These are phyloP conservation scores for Prunus mongolica DNA, from an alignment of 306 rosid species.

Conservation along the genomic window DNA sequence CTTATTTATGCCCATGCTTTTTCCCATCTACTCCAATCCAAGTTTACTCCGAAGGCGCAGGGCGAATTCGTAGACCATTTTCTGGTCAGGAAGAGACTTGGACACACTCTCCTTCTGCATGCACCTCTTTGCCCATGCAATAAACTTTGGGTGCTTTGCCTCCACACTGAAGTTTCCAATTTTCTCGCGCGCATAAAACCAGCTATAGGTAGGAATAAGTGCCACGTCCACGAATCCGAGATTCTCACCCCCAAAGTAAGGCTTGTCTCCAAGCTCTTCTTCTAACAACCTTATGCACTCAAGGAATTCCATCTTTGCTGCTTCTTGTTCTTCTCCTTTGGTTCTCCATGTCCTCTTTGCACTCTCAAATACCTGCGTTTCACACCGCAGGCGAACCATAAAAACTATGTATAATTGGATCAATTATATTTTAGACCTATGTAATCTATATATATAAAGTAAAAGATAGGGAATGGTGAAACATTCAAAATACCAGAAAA, in stretches of 20 bases:
- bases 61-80: constrained; percentile 20
- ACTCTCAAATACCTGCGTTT: constrained; percentile 23
- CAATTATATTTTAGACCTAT: too few species aligned
- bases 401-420: too few species aligned
- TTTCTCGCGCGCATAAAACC: constrained; percentile 14
- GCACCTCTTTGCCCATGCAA: constrained; percentile 20
- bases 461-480: too few species aligned
- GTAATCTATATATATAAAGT: too few species aligned
- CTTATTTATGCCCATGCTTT: neutral
- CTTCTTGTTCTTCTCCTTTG: constrained; percentile 20
- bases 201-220: constrained; percentile 17
- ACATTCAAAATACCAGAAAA: too few species aligned
- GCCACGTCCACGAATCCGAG: constrained; percentile 27
- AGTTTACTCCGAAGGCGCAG: constrained; percentile 5
- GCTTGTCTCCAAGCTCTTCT: constrained; percentile 30
- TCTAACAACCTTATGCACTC: constrained; percentile 17
- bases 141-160: constrained; percentile 13
- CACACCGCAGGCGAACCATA: neutral
- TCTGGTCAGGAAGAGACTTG: constrained; percentile 32
- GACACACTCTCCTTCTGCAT: constrained; percentile 12
- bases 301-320: constrained; percentile 21
- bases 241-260: constrained; percentile 20
- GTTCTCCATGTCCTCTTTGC: constrained; percentile 25
- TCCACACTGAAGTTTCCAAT: constrained; percentile 12
- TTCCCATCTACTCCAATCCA: constrained; percentile 16